These are phyloP conservation scores for Aspergillus indologenus DNA, from an alignment of 495 filamentous ascomycete species.

Conservation along the genomic window DNA sequence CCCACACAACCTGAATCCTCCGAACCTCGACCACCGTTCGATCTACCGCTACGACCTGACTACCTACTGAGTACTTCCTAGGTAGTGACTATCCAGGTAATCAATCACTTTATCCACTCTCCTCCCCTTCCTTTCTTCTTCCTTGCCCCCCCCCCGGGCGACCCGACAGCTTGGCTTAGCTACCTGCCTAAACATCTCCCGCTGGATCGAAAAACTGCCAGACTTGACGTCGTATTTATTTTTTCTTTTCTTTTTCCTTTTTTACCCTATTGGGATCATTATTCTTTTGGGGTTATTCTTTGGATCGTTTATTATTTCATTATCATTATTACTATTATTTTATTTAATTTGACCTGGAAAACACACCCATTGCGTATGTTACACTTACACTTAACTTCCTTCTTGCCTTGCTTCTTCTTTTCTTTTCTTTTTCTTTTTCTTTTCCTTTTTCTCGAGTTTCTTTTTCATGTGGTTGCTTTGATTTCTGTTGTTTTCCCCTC, in stretches of 20 bases:
- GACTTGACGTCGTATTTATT: conserved; percentile 15
- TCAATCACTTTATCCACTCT: neutral
- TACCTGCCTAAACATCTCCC: conserved; percentile 18
- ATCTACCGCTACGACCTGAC: conserved; percentile 16
- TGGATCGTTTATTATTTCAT: conserved; percentile 1
- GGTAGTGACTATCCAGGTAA: too few relatives aligned
- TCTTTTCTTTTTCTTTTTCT: neutral
- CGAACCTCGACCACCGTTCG: conserved; percentile 15
- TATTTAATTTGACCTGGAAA: conserved; percentile 3
- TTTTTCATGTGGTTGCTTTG: conserved; percentile 2
- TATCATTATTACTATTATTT: neutral
- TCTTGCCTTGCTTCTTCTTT: conserved; percentile 8
- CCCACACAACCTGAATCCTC: conserved; percentile 12
- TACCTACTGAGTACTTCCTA: too few relatives aligned
- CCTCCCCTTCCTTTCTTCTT: too few relatives aligned
- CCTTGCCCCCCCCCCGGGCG: conserved; percentile 11
- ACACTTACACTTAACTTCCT: conserved; percentile 1
- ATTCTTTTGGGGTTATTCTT: conserved; percentile 2
- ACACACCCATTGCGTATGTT: neutral
- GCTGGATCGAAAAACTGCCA: conserved; percentile 25
- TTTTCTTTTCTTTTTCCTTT: conserved; percentile 2
- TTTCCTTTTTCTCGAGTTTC: neutral
- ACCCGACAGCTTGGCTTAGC: conserved; percentile 34
- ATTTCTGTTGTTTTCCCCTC: neutral
- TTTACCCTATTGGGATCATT: neutral